Base-by-base conservation (phyloP, 441 rosid species). In the Adansonia rubrostipa region DNA sequence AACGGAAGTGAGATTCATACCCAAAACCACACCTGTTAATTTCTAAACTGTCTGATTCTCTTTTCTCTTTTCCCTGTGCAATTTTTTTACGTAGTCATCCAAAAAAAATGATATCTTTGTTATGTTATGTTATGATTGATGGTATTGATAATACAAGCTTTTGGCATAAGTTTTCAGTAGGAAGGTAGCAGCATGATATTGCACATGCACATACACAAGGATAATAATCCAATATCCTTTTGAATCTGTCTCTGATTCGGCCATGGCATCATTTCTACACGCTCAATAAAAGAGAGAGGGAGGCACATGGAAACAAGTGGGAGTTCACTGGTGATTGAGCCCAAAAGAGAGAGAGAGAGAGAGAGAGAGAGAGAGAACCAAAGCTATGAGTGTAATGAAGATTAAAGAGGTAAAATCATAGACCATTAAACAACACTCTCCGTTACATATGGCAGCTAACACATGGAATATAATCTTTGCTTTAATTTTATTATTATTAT, bases 231-330 rank as follows among this genome's bases (percentile, higher is more conserved):
- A 64, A 33, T 33, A 64, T 68, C 15, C n/a, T 56, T 72, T 72
- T 40, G 36, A 54, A 72, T 56, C 64, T 36, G 74, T 50, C 40
- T 72, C 76, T 17, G 64, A 2, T 72, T 72, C 75, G 14, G 15
- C 63, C 28, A 22, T 53, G 17, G 51, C 68, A 74, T 74, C 67
- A 74, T 60, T 60, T 13, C 68, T 60, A 58, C 77, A 73, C 67
- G 67, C 65, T 3, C 67, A 56, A 56, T 3, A 11, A 44, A 4
- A 74, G 20, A 50, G 77, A 42, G n/a, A 72, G 33, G 3, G 51
- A 6, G 33, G 60, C 74, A 74, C 56, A 58, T 58, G 77, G 64
- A 8, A 44, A 19, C 54, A 68, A 68, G 54, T 68, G 72, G 56
- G 50, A 19, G 51, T n/a, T 66, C 71, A 42, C 42, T 62, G 44